Percentiles rank a stretch among this genome's conserved stretches.
These are phyloP conservation scores for Vitis hybrid DNA, from an alignment of 177 flowering plant genomes.

Conservation along the genomic window DNA sequence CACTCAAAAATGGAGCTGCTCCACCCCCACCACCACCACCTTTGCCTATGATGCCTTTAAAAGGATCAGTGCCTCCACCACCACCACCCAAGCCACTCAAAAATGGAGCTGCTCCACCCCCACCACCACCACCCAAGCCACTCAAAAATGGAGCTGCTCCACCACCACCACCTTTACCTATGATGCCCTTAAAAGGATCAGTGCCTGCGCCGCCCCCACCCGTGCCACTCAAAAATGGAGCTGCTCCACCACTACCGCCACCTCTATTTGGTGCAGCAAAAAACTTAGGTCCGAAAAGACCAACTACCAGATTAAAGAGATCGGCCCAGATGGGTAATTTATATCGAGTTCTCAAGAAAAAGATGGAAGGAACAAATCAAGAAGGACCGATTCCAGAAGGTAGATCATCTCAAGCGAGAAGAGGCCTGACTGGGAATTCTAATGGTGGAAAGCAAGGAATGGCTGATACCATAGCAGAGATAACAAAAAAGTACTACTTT, in stretches of 20 bases:
- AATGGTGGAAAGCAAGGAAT: slow-evolving; percentile 60
- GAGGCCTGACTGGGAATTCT: slow-evolving; percentile 29
- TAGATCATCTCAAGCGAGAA: slow-evolving; percentile 39
- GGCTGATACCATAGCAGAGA: slow-evolving; percentile 90
- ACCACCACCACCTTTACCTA: slow-evolving; percentile 22
- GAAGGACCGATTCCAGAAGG: slow-evolving; percentile 18
- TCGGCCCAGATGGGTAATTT: slow-evolving; percentile 57
- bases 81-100: slow-evolving; percentile 1
- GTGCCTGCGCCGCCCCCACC: slow-evolving; percentile 27
- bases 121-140: slow-evolving; percentile 16
- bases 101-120: slow-evolving; percentile 7
- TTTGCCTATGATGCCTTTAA: neutral
- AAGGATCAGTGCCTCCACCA: slow-evolving; percentile 21
- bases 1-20: neutral
- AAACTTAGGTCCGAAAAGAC: slow-evolving; percentile 44
- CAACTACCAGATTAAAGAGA: slow-evolving; percentile 48
- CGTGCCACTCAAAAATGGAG: slow-evolving; percentile 27
- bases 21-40: slow-evolving; percentile 29
- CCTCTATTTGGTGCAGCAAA: slow-evolving; percentile 25
- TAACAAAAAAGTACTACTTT: slow-evolving; percentile 61
- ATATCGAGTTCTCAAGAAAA: slow-evolving; percentile 54
- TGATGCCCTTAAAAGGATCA: slow-evolving; percentile 14
- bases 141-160: neutral
- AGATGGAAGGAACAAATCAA: slow-evolving; percentile 47
- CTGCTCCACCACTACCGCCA: slow-evolving; percentile 57